Evolutionary conservation across 192 early-diverging fungal species (phyloP), one percentile per base, ranked within the genome.

Genomic region (Backusella luteola): DNA sequence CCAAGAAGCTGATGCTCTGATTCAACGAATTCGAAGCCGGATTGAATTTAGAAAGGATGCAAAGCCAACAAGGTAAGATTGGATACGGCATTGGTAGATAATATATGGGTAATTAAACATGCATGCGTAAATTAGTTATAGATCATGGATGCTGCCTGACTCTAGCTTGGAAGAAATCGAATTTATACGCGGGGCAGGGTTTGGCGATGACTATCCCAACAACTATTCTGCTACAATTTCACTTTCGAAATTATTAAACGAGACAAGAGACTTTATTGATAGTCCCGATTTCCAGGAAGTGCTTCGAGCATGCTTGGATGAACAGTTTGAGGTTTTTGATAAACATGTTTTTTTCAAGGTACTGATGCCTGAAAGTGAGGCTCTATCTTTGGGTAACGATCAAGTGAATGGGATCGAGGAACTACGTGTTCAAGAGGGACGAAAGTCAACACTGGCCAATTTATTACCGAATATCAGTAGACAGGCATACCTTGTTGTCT

Each of bases 221-320:
- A 71, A 66, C 23, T 44, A 53, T 29, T 34, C 49, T 46, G n/a
- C 67, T 17, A 41, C 52, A 19, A 44, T 88, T 6, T 84, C 88
- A 39, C 87, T 99, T 41, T 85, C 86, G 34, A 86, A 81, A 35
- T 86, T 97, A 53, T 79, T 99, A 71, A 90, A 97, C 81, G 95
- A 97, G 82, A 93, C 93, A 6, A 89, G 93, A 32, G 96, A 99
- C 78, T 91, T 95, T 56, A 85, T 97, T 66, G 95, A 97, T 67
- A 89, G 89, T 26, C 78, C 73, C 32, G 89, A 90, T 53, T 90
- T 90, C 23, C 21, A 70, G 1, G 79, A 74, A 0, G 89, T 90
- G 2, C 53, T 86, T 12, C 52, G 52, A 17, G 75, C 81, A 26
- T 86, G 85, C 26, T 59, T 88, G 59, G 67, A 80, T 6, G 73